Evolutionary conservation across 139 green algal species (phyloP), one percentile per base, ranked within the genome.

Genomic region (Ettlia oleoabundans): DNA sequence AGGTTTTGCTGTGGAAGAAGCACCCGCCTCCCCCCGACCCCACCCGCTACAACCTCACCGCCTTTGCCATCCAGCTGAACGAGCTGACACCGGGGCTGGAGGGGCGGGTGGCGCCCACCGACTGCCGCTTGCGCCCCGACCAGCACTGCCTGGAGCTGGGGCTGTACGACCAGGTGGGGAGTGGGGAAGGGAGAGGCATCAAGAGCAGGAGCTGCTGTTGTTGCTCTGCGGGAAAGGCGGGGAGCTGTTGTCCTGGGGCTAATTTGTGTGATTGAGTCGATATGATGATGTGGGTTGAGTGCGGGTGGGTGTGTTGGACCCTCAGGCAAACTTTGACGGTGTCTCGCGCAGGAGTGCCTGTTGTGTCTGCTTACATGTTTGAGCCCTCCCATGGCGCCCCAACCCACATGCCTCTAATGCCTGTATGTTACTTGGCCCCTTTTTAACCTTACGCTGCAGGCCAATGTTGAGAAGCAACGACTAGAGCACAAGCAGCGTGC

Each of bases 401-500:
- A 21, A 37, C 28, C 30, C 69, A 61, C 40, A 41, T 26, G 8
- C 47, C 65, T 21, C 15, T 40, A 42, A 32, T 33, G 43, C 33
- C 52, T 32, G n/a, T n/a, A n/a, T n/a, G n/a, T n/a, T n/a, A n/a
- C n/a, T n/a, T n/a, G n/a, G n/a, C n/a, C n/a, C n/a, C n/a, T n/a
- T 13, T 15, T 42, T 30, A 1, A 33, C 38, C 35, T 62, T 42
- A n/a, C 1, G 10, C 43, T 69, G 53, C 85, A 89, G 77, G 92
- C 93, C 21, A 95, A 93, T 62, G 66, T 42, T 15, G 93, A 97
- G 87, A 97, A 97, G 88, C 92, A 94, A 79, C 82, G 94, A 64
- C 88, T 97, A 70, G 94, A 97, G 89, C 86, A 94, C 86, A 97
- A 97, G 92, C 94, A 95, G 82, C 76, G 92, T 2, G 90, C 90